These are phyloP conservation scores for Jamesozyma piceae DNA, from an alignment of 805 yeast species.

Conservation along the genomic window DNA sequence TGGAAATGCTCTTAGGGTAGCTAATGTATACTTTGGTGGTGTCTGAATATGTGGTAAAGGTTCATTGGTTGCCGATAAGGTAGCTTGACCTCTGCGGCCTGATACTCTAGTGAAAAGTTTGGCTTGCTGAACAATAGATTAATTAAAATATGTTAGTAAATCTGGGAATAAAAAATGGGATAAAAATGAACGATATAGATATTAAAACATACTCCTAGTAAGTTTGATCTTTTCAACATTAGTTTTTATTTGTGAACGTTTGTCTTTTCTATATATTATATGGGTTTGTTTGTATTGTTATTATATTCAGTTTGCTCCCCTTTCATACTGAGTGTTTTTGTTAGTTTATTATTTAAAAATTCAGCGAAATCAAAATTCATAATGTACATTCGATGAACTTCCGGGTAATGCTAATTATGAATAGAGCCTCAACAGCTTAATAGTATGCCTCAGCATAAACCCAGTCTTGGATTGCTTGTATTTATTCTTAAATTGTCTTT, in stretches of 20 bases:
- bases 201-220: constrained; percentile 2
- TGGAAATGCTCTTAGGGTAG: constrained; percentile 78
- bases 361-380: no score
- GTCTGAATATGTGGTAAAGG: constrained; percentile 20
- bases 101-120: not conserved
- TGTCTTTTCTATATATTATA: not conserved
- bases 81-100: not conserved
- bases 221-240: constrained; percentile 1
- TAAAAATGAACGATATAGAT: not conserved
- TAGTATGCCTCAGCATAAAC: no score
- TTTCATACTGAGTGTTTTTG: not conserved
- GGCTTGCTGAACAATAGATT: not conserved
- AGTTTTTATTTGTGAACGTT: not conserved
- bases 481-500: no score
- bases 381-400: no score
- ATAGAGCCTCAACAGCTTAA: no score
- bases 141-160: not conserved
- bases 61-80: not conserved
- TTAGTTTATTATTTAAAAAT: no score
- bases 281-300: no score
- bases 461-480: no score
- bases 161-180: not conserved
- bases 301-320: not conserved
- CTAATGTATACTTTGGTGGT: constrained; percentile 66
- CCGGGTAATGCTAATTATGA: no score